Evolutionary conservation across 371 early-diverging fungal genomes (phyloP).

Genomic region (Mucor piriformis): DNA sequence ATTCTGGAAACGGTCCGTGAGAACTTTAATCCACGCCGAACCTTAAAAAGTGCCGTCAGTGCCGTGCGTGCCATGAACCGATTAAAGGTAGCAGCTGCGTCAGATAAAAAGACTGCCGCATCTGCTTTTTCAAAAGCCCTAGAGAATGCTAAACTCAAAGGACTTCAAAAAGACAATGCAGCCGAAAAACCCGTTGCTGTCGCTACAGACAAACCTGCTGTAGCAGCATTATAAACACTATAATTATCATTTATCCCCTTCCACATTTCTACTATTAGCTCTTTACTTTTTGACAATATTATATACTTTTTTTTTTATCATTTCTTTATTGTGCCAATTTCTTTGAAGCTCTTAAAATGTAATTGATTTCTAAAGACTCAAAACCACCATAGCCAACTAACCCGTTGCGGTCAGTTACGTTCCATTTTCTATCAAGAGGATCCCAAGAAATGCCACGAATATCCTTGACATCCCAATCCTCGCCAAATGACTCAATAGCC

Average conservation of each 20-base stretch:
- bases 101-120: conserved; percentile 2
- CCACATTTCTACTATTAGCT: neutral
- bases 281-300: neutral
- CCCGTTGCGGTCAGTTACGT: conserved; percentile 36
- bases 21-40: conserved; percentile 62
- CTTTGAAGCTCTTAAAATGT: conserved; percentile 45
- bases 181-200: no score
- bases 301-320: conserved; percentile 2
- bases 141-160: neutral
- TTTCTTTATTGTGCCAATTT: conserved; percentile 20
- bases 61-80: conserved; percentile 46
- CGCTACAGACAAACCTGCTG: neutral
- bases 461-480: conserved; percentile 49
- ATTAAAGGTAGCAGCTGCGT: conserved; percentile 12
- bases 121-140: conserved; percentile 6
- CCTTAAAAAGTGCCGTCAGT: conserved; percentile 42
- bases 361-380: conserved; percentile 50
- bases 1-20: conserved; percentile 72
- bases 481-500: conserved; percentile 36
- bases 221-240: neutral
- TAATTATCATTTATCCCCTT: no score
- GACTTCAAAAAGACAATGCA: neutral
- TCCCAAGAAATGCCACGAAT: conserved; percentile 52
- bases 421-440: conserved; percentile 46
- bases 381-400: conserved; percentile 38